Evolutionary conservation across 768 basidiomycete genomes (phyloP), one percentile per base, ranked within the genome.

Genomic region (Gloeophyllum trabeum): DNA sequence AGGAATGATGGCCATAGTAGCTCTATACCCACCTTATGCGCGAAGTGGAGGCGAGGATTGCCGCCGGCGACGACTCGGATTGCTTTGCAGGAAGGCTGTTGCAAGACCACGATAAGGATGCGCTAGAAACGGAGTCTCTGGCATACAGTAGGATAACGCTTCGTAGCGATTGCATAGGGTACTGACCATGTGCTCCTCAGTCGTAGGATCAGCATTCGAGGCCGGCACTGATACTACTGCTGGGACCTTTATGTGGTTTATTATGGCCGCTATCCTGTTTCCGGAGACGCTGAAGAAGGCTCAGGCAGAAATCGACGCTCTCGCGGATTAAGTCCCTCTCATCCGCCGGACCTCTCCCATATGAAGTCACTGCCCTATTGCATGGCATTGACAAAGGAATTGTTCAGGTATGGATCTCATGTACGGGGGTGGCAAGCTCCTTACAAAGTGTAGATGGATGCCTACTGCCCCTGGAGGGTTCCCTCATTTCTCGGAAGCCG

Each of bases 261-360:
- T 57, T 47, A 16, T 16, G 10, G 28, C 28, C 10, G 28, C 28
- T 32, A 10, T 32, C 16, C 45, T 57, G 52, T 54, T 51, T 39
- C 57, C 54, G 6, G 48, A 57, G 12, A 47, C 48, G 3, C 50
- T 51, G 19, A 42, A 46, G 40, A 56, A 51, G 24, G 58, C 53
- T 0, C 58, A 59, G 38, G 48, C 44, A 2, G 57, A 61, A 19
- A 50, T 63, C 20, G 55, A 60, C 25, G 28, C 36, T 1, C 35
- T 56, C 22, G 14, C 21, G 28, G 28, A 16, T 10, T 10, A 32
- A n/a, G n/a, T n/a, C n/a, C n/a, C n/a, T n/a, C n/a, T 16, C 28
- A 16, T 10, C 10, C 16, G 28, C 28, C 28, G 10, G 16, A 10
- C 10, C 16, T 32, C 28, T 10, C 28, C 16, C 10, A 32, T 32